Evolutionary conservation across 225 moss, liverwort and hornwort species (phyloP).

Genomic region (Rhytidiadelphus loreus): DNA sequence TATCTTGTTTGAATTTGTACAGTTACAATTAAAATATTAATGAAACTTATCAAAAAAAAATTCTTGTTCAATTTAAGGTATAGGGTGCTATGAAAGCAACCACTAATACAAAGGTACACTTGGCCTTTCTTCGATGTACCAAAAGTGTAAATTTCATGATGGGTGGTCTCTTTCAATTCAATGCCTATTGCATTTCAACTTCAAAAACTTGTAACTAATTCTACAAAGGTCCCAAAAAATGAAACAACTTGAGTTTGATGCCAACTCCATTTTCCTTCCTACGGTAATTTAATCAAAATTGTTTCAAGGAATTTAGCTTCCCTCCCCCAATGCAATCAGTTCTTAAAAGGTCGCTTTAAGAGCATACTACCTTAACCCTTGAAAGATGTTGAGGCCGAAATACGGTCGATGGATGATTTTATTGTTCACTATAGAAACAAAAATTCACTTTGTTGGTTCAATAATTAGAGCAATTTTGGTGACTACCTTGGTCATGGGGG

Average conservation of each 20-base stretch:
- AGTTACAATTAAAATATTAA: not conserved
- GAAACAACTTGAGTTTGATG: fast-evolving
- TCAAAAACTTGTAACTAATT: not conserved
- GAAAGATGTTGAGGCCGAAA: too few relatives aligned
- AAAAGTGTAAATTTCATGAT: not conserved
- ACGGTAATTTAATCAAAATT: fast-evolving
- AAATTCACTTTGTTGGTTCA: too few relatives aligned
- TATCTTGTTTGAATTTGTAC: not conserved
- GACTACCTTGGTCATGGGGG: too few relatives aligned
- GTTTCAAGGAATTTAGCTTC: too few relatives aligned
- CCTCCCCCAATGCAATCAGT: not conserved
- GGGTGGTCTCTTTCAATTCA: fast-evolving
- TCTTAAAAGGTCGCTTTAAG: not conserved
- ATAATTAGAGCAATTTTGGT: too few relatives aligned
- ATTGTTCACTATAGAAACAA: too few relatives aligned
- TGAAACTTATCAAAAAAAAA: not conserved
- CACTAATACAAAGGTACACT: not conserved
- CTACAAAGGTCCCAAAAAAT: fast-evolving
- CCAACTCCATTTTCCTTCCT: not conserved
- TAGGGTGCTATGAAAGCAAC: not conserved
- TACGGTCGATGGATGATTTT: too few relatives aligned
- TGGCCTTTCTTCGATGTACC: not conserved
- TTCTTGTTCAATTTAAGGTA: not conserved
- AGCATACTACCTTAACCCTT: too few relatives aligned
- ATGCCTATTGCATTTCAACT: fast-evolving